These are phyloP conservation scores for Ustilaginoidea virens DNA, from an alignment of 2,329 filamentous ascomycete genomes.

Conservation along the genomic window DNA sequence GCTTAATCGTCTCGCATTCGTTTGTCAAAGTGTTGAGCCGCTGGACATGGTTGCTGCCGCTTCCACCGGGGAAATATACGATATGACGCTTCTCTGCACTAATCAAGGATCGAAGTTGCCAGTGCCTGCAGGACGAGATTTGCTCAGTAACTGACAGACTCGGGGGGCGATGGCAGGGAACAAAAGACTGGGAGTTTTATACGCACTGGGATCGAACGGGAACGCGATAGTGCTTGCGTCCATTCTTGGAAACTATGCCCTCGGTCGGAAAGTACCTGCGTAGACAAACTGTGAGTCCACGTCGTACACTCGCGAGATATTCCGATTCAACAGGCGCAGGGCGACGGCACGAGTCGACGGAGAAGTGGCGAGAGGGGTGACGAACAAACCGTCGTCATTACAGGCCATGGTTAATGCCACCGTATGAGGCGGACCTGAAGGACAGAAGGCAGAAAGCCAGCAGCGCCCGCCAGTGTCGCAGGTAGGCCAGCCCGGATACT, in stretches of 20 bases:
- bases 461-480: too few species aligned
- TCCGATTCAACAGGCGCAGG: neutral
- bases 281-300: too few species aligned
- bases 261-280: constrained; percentile 52
- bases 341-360: neutral
- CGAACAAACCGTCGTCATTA: constrained; percentile 36
- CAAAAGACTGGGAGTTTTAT: constrained; percentile 14
- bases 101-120: constrained; percentile 81
- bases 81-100: constrained; percentile 61
- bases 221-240: constrained; percentile 52
- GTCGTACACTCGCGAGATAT: too few species aligned
- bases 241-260: constrained; percentile 41
- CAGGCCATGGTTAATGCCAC: constrained; percentile 30
- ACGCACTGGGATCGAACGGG: constrained; percentile 46
- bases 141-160: too few species aligned
- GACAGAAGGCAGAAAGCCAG: too few species aligned
- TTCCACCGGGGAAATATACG: constrained; percentile 72
- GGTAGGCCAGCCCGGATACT: too few species aligned
- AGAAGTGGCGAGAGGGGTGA: constrained; percentile 2
- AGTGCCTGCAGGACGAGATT: constrained; percentile 63
- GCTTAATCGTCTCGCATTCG: constrained; percentile 58
- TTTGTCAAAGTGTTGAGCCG: constrained; percentile 52
- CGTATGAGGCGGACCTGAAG: constrained; percentile 3
- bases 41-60: constrained; percentile 49
- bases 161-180: too few species aligned